Percentiles rank a stretch among this genome's conserved stretches.
Evolutionary conservation across 2,329 filamentous ascomycete genomes (phyloP).

Genomic region (Trichoderma pleuroti): DNA sequence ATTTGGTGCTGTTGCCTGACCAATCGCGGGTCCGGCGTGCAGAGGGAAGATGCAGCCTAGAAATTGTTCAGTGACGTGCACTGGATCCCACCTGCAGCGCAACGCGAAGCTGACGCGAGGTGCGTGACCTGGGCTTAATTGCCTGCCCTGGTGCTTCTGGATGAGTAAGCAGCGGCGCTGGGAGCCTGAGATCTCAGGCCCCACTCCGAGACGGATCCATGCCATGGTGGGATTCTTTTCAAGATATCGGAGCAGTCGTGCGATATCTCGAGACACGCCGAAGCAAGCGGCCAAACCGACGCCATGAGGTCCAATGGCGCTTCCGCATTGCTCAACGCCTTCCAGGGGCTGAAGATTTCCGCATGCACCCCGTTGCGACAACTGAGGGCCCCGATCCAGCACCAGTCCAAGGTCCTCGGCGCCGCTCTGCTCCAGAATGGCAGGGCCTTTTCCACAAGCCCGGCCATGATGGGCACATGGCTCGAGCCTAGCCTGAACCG

Average conservation of each 20-base stretch:
- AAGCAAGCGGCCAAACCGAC: constrained; percentile 27
- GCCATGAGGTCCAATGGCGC: constrained; percentile 47
- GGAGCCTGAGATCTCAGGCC: constrained; percentile 28
- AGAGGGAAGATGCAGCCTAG: constrained; percentile 26
- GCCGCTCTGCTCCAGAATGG: constrained; percentile 42
- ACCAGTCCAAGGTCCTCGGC: constrained; percentile 30
- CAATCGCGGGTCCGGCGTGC: constrained; percentile 10
- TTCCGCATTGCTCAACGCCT: constrained; percentile 47
- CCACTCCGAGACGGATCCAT: constrained; percentile 10
- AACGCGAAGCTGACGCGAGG: constrained; percentile 47
- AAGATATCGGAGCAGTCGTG: constrained; percentile 24
- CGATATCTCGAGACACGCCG: constrained; percentile 21
- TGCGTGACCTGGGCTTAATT: constrained; percentile 39
- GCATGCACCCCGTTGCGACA: constrained; percentile 39
- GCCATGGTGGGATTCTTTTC: constrained; percentile 33
- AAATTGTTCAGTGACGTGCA: constrained; percentile 35
- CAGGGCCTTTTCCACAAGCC: constrained; percentile 71
- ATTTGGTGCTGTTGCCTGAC: constrained; percentile 26
- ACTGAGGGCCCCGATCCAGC: constrained; percentile 32
- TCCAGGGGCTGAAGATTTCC: constrained; percentile 48
- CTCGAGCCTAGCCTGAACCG: constrained; percentile 72
- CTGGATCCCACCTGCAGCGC: constrained; percentile 24
- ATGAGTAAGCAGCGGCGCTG: neutral
- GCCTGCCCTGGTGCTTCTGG: neutral
- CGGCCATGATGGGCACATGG: constrained; percentile 64